Evolutionary conservation across 2,329 filamentous ascomycete species (phyloP).

Genomic region (Aspergillus novofumigatus): DNA sequence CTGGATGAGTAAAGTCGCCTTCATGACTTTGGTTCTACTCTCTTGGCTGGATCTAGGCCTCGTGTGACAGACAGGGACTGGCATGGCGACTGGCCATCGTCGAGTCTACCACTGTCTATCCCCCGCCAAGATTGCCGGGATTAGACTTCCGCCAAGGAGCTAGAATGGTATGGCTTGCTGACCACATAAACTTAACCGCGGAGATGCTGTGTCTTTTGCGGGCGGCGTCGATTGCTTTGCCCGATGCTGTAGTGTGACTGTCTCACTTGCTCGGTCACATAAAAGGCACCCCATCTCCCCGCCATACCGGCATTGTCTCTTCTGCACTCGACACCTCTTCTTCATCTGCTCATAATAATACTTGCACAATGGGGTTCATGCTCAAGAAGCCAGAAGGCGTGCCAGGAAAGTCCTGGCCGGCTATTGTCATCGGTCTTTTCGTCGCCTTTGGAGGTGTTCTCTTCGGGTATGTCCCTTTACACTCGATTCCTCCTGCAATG

Average conservation of each 20-base stretch:
- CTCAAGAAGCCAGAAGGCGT: conserved; percentile 45
- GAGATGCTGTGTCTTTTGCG: background rate
- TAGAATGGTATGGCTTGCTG: background rate
- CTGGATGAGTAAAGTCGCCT: background rate
- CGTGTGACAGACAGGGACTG: background rate
- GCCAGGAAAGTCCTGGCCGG: conserved; percentile 44
- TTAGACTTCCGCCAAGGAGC: background rate
- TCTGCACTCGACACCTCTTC: background rate
- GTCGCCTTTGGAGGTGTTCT: conserved; percentile 57
- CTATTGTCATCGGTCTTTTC: conserved; percentile 54
- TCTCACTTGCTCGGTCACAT: background rate
- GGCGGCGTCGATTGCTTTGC: no score
- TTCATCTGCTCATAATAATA: background rate
- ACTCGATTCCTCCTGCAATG: conserved; percentile 27
- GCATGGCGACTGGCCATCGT: no score
- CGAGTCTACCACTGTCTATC: background rate
- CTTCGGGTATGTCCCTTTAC: conserved; percentile 45
- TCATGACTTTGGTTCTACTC: background rate
- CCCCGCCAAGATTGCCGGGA: no score
- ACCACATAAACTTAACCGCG: background rate
- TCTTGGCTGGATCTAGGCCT: background rate
- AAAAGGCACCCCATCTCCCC: background rate
- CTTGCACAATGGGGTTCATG: conserved; percentile 36
- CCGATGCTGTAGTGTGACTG: no score
- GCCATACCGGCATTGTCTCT: background rate